Evolutionary conservation across 2,329 filamentous ascomycete genomes (phyloP).

Genomic region (Bipolaris oryzae): DNA sequence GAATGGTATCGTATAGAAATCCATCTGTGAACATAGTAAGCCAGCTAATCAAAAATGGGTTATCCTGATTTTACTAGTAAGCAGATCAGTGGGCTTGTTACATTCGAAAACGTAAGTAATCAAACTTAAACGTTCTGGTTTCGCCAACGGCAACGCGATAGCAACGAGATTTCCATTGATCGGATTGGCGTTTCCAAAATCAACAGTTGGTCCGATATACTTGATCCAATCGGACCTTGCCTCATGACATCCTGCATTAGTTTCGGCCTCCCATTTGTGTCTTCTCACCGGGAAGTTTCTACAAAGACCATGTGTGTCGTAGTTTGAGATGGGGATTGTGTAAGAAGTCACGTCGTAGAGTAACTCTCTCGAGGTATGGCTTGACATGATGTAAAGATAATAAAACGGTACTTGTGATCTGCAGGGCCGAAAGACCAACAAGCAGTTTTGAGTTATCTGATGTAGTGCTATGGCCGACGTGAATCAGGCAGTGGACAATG

Average conservation of each 20-base stretch:
- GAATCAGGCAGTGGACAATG: too few relatives aligned
- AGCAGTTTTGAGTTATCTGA: too few relatives aligned
- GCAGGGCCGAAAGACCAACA: too few relatives aligned
- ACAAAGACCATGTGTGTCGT: conserved; percentile 2
- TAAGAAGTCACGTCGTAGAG: not conserved
- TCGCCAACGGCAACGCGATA: not conserved
- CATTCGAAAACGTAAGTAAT: conserved; percentile 1
- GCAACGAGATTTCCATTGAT: conserved; percentile 2
- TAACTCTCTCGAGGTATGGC: not conserved
- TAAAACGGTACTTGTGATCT: not conserved
- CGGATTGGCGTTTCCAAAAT: conserved; percentile 2
- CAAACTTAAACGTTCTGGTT: not conserved
- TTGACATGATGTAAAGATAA: not conserved
- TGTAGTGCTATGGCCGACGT: too few relatives aligned
- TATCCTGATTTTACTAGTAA: too few relatives aligned
- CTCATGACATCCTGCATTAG: not conserved
- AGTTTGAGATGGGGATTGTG: not conserved
- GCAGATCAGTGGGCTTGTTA: not conserved
- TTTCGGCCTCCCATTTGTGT: not conserved
- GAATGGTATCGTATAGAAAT: not conserved
- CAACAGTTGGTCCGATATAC: not conserved
- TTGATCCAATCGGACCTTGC: conserved; percentile 4
- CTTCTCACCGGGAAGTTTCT: not conserved
- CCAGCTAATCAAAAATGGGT: not conserved
- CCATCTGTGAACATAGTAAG: not conserved